Evolutionary conservation across 495 filamentous ascomycete genomes (phyloP).

Genomic region (Penicillium subrubescens): DNA sequence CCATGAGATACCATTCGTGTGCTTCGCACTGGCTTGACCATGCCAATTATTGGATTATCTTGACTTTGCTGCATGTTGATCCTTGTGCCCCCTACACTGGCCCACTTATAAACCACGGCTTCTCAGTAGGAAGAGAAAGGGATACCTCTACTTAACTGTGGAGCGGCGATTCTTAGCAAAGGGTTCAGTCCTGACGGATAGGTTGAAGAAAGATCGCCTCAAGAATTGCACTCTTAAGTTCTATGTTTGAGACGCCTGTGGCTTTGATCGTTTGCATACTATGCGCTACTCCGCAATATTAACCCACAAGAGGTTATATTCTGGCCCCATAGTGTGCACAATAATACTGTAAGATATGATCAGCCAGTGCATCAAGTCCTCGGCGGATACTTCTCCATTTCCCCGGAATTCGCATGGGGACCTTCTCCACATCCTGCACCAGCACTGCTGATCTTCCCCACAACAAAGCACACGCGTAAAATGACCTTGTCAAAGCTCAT

Average conservation of each 20-base stretch:
- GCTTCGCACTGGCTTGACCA: neutral
- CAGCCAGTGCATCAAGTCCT: neutral
- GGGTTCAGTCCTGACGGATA: neutral
- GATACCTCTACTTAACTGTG: neutral
- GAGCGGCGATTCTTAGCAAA: neutral
- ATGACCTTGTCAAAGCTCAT: neutral
- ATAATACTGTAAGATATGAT: neutral
- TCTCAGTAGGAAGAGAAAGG: neutral
- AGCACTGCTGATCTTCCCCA: conserved; percentile 20
- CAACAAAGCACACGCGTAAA: conserved; percentile 4
- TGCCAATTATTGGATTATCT: neutral
- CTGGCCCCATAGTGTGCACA: neutral
- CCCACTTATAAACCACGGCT: neutral
- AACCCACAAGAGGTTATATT: neutral
- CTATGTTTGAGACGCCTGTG: neutral
- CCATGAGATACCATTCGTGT: conserved; percentile 5
- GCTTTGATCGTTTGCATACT: neutral
- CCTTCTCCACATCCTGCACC: conserved; percentile 19
- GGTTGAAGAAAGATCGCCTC: neutral
- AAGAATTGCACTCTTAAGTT: neutral
- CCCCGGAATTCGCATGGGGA: neutral
- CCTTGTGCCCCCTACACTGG: neutral
- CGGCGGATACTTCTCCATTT: neutral
- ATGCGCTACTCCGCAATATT: neutral
- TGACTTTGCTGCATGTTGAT: neutral